Base-by-base conservation (phyloP, 1,284 basidiomycete genomes). In the Afroboletus lepidellus region DNA sequence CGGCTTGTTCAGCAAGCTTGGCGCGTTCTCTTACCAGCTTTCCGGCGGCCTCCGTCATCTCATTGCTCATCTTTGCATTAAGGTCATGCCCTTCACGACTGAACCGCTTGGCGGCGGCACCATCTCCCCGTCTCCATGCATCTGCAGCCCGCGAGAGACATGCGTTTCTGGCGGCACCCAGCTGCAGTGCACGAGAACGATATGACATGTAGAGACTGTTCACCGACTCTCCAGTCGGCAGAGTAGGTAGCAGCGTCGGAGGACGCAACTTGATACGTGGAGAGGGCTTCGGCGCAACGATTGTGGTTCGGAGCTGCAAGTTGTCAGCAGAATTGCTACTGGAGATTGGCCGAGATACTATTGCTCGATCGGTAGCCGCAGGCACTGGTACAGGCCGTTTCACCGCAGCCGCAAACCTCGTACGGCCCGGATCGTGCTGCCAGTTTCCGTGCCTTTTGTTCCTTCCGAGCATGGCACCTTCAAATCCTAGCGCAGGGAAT, bases 61-160 rank as follows among this genome's bases (percentile, higher is more conserved):
- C 93, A 30, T 76, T 77, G 41, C 83, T 77, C 90, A 98, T 96
- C 69, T 90, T 90, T 36, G 83, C 83, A 65, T 98, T 98, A 54
- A 98, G 74, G 41, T 94, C 91, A 62, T 96, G 92, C 5, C 94
- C 96, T 66, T 98, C 95, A 36, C 90, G 77, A 60, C 88, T 92
- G 74, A 95, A 98, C 43, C 93, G 79, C 69, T 97, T 96, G 21
- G 96, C 96, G 0, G 91, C 90, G 0, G 93, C 93, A 3, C 95
- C 95, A 60, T 99, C 95, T 5, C 95, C 94, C 12, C 91, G 81
- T 41, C 92, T 79, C 89, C 92, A 98, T 3, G 95, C 94, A 65
- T 98, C 94, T 1, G 96, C 94, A 5, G 96, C 96, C 41, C 93
- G 85, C 3, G 91, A 92, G n/a, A 99, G 79, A 65, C 92, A 96